Conservation (phyloP, 768 basidiomycete species). For the Leucocoprinus birnbaumii region DNA sequence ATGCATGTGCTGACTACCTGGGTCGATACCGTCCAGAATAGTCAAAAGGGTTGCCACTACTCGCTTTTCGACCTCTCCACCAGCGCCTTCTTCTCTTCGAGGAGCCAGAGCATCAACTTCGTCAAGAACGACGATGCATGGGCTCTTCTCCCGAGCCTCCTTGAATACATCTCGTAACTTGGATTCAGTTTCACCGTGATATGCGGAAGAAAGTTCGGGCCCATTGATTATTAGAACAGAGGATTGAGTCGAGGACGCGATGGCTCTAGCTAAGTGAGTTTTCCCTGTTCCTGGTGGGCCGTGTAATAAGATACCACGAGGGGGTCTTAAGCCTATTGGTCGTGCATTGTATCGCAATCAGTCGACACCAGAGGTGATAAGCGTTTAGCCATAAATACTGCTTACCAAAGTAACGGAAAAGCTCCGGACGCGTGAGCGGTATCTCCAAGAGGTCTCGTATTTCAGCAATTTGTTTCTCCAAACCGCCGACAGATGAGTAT, state of each 20-base stretch:
- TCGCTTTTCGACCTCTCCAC: slow-evolving; percentile 93
- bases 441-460: slow-evolving; percentile 46
- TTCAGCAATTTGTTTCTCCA: slow-evolving; percentile 82
- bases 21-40: slow-evolving; percentile 88
- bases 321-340: slow-evolving; percentile 77
- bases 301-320: slow-evolving; percentile 91
- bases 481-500: slow-evolving; percentile 86
- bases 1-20: slow-evolving; percentile 36
- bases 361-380: slow-evolving; percentile 4
- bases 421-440: slow-evolving; percentile 28
- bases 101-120: slow-evolving; percentile 97
- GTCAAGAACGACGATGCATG: slow-evolving; percentile 93
- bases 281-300: slow-evolving; percentile 98
- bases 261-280: slow-evolving; percentile 92
- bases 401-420: slow-evolving; percentile 31
- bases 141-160: slow-evolving; percentile 76
- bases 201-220: slow-evolving; percentile 91
- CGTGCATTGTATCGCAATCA: slow-evolving; percentile 2
- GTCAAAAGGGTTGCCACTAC: slow-evolving; percentile 95
- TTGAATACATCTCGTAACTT: slow-evolving; percentile 86
- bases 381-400: slow-evolving; percentile 3
- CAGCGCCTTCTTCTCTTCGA: slow-evolving; percentile 81
- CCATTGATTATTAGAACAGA: slow-evolving; percentile 94
- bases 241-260: slow-evolving; percentile 83
- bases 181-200: slow-evolving; percentile 96